Percentiles rank a stretch among this genome's conserved stretches.
Evolutionary conservation across 2,329 filamentous ascomycete species (phyloP).

Genomic region (Botrytis byssoidea): DNA sequence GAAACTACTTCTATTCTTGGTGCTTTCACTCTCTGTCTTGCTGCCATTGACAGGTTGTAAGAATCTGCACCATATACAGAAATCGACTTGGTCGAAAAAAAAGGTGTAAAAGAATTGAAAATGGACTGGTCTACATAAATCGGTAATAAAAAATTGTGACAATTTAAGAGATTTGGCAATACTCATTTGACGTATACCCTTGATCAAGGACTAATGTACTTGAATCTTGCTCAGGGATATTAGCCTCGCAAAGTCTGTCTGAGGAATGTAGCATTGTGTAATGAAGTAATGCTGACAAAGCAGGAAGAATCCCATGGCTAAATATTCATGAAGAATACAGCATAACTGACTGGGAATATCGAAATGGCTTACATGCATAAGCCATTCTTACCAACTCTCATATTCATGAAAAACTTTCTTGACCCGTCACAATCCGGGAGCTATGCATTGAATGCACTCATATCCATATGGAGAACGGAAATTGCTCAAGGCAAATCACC

Average conservation of each 20-base stretch:
- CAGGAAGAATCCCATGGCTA: not conserved
- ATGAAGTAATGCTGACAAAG: not conserved
- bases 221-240: not conserved
- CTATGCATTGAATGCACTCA: not conserved
- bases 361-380: not conserved
- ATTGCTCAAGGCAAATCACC: not conserved
- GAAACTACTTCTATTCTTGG: not conserved
- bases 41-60: not conserved
- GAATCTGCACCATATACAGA: not conserved
- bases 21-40: not conserved
- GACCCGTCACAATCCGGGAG: not conserved
- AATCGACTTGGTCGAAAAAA: not conserved
- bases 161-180: not conserved
- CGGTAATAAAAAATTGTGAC: not conserved
- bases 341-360: not conserved
- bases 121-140: not conserved
- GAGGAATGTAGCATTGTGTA: not conserved
- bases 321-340: not conserved
- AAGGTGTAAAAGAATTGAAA: not conserved
- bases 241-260: not conserved
- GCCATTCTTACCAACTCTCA: not conserved
- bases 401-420: not conserved
- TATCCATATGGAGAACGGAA: not conserved
- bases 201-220: not conserved
- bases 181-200: not conserved